Evolutionary conservation across 192 early-diverging fungal genomes (phyloP), one percentile per base, ranked within the genome.

Genomic region (Backusella luteola): DNA sequence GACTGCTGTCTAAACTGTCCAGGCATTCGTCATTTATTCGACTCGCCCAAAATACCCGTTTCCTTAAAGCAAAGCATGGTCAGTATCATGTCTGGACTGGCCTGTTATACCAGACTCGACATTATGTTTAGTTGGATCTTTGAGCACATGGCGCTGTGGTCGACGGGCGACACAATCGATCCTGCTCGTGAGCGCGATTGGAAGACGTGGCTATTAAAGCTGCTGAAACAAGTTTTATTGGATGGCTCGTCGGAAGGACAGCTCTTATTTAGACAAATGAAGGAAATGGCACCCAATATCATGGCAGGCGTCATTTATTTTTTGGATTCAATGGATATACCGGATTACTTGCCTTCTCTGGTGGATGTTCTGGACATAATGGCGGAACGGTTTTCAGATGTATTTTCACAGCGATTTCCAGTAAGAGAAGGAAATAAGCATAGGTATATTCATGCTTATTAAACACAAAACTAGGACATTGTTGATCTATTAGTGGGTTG

Each of bases 401-500:
- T 36, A 21, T 70, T 79, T 38, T 69, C 68, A 32, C 34, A 69
- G 11, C 71, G 69, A 66, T 79, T 79, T 36, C 36, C 71, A 52
- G 78, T 79, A 75, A 46, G 56, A 34, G 8, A 1, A 36, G 15
- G 23, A 11, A 6, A 32, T 9, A 32, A n/a, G 36, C 19, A 19
- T 1, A 5, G 1, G 3, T 63, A 14, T 29, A 63, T 29, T 11
- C 42, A 4, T 12, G 12, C 15, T 14, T 7, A 23, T 23, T 59
- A 59, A 23, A 59, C 11, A 12, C 21, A 23, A 26, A 11, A 63
- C 1, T 79, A 89, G 84, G 82, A 81, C 44, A 83, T 93, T 66
- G 77, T 93, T 52, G 89, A 92, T 83, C 77, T 92, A 29, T 83
- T 94, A 19, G 85, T 93, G 29, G 92, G 90, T 12, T 93, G 93